These are phyloP conservation scores for Fraxinus americana DNA, from an alignment of 257 asterid species.

Conservation along the genomic window DNA sequence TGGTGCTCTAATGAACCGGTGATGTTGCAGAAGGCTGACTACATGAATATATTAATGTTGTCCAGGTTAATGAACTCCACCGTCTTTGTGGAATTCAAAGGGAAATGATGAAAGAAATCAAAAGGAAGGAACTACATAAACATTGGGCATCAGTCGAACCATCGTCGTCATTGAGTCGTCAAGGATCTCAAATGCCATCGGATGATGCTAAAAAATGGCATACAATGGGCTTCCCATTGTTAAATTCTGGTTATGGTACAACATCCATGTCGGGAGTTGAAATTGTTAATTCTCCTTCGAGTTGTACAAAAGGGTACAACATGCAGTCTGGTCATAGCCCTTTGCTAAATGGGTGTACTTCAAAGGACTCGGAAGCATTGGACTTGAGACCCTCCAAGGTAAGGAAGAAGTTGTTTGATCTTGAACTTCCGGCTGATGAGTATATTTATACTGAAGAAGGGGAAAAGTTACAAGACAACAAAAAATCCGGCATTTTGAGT, in stretches of 20 bases:
- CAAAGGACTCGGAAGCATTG: conserved; percentile 56
- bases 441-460: conserved; percentile 71
- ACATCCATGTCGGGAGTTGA: conserved; percentile 24
- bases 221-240: conserved; percentile 18
- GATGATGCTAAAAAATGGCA: conserved; percentile 81
- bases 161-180: conserved; percentile 70
- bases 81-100: conserved; percentile 83
- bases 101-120: conserved; percentile 85
- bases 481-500: conserved; percentile 34
- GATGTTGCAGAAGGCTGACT: conserved; percentile 15
- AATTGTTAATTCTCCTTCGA: conserved; percentile 56
- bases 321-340: conserved; percentile 39
- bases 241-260: conserved; percentile 12
- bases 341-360: conserved; percentile 46
- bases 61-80: conserved; percentile 84
- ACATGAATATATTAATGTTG: conserved; percentile 12
- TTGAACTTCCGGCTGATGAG: conserved; percentile 88
- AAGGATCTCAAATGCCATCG: conserved; percentile 62
- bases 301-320: conserved; percentile 61
- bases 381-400: conserved; percentile 78
- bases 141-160: conserved; percentile 65
- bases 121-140: conserved; percentile 45
- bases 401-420: conserved; percentile 84
- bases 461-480: conserved; percentile 36
- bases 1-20: conserved; percentile 6